Evolutionary conservation across 129 eudicot species (phyloP), one percentile per base, ranked within the genome.

Genomic region (Helianthus tuberosus): DNA sequence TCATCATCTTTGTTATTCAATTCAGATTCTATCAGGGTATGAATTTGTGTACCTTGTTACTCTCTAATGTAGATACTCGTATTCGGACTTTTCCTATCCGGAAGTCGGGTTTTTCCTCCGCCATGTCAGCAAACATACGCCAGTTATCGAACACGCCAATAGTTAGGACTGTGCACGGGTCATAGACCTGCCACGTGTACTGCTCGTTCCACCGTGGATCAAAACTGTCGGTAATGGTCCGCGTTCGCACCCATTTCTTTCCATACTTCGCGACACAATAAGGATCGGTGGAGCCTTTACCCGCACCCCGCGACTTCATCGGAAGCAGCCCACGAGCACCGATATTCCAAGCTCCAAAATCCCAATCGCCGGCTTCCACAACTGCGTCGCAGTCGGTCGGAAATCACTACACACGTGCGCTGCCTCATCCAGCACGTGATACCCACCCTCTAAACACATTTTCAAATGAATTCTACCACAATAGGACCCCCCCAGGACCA

Each of bases 131-230:
- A 57, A 88, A 87, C 93, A 91, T 88, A 3, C 97, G 90, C 97
- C 99, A 91, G 64, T 95, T 95, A 73, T 95, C 99, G 17, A 95
- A 95, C 48, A 95, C 99, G 0, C 99, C 99, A 3, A 95, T 81
- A n/a, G 99, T 91, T 35, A 95, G 69, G 55, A 95, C 99, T 1
- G 99, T 95, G 63, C 96, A 95, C 8, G 99, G 99, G 78, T 95
- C 99, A 50, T 88, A 95, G 3, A 95, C 99, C 72, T 95, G 99
- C 99, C 99, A 95, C 23, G 99, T 95, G 90, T 95, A 95, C 81
- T 95, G 99, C 80, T 95, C 99, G 71, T 95, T 95, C 99, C 99
- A 95, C 13, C 97, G 84, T 6, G 99, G 99, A 17, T 95, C 99
- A 49, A 89, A 95, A 54, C 85, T 83, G 64, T 95, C 99, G 0